A percentile compares a stretch with the other conserved stretches of the same genome.
These are phyloP conservation scores for Forsythia viridissima DNA, from an alignment of 257 asterid species.

Conservation along the genomic window DNA sequence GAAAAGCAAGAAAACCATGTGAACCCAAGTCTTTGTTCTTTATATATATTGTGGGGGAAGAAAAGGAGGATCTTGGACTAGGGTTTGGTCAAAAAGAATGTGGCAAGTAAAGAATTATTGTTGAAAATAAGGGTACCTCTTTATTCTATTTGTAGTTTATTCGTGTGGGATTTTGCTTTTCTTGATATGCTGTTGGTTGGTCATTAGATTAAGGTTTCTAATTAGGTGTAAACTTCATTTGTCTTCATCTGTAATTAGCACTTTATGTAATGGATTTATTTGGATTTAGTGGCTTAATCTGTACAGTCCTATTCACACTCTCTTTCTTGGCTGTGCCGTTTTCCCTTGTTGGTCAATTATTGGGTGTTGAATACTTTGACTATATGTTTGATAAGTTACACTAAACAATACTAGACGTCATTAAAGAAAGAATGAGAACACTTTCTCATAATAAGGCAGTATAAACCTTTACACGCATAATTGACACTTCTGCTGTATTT, in stretches of 20 bases:
- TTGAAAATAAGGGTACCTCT: too few relatives aligned
- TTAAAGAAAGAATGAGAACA: too few relatives aligned
- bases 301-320: too few relatives aligned
- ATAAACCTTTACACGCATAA: too few relatives aligned
- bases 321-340: not conserved
- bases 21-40: constrained; percentile 34
- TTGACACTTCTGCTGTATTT: too few relatives aligned
- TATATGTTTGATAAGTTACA: too few relatives aligned
- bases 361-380: not conserved
- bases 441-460: too few relatives aligned
- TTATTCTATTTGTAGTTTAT: too few relatives aligned
- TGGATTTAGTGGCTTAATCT: not conserved
- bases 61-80: constrained; percentile 54
- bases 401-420: too few relatives aligned
- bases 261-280: constrained; percentile 4
- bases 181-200: not conserved
- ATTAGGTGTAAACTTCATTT: constrained; percentile 18
- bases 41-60: constrained; percentile 24
- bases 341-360: not conserved
- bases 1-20: constrained; percentile 56
- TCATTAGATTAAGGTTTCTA: constrained; percentile 20
- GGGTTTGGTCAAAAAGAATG: constrained; percentile 54
- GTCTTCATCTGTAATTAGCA: constrained; percentile 21
- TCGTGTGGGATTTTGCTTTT: not conserved
- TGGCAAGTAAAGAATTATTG: constrained; percentile 17